Evolutionary conservation across 164 flowering plant species (phyloP).

Genomic region (Platanus orientalis): DNA sequence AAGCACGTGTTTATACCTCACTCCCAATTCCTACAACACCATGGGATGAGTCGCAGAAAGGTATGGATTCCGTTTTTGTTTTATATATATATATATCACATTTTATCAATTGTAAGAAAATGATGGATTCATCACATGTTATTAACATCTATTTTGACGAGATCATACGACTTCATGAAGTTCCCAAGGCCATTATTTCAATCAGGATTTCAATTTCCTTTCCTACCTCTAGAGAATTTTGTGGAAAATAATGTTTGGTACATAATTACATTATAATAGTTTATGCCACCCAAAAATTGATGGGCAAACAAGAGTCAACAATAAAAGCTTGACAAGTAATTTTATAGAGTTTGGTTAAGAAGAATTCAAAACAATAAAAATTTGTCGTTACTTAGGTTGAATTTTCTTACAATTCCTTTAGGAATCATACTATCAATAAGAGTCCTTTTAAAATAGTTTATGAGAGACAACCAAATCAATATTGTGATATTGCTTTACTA

Average conservation of each 20-base stretch:
- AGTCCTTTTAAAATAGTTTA: background rate
- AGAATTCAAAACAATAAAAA: background rate
- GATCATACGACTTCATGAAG: background rate
- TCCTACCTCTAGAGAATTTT: no score
- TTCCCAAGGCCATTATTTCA: constrained; percentile 2
- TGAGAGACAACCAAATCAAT: background rate
- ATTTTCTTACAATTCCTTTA: background rate
- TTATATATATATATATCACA: no score
- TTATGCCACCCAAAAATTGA: no score
- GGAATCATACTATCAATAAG: background rate
- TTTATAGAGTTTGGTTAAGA: background rate
- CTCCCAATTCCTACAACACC: background rate
- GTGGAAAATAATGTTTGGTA: background rate
- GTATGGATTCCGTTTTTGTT: constrained; percentile 6
- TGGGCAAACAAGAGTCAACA: no score
- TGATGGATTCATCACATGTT: no score
- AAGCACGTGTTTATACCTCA: background rate
- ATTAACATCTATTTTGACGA: background rate
- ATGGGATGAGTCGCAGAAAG: background rate
- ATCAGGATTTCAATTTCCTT: background rate
- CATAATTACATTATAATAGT: no score
- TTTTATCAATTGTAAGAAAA: background rate
- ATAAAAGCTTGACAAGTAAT: background rate
- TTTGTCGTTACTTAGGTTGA: background rate
- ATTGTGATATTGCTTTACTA: background rate